Evolutionary conservation across 2,329 filamentous ascomycete genomes (phyloP).

Genomic region (Paracoccidioides brasiliensis): DNA sequence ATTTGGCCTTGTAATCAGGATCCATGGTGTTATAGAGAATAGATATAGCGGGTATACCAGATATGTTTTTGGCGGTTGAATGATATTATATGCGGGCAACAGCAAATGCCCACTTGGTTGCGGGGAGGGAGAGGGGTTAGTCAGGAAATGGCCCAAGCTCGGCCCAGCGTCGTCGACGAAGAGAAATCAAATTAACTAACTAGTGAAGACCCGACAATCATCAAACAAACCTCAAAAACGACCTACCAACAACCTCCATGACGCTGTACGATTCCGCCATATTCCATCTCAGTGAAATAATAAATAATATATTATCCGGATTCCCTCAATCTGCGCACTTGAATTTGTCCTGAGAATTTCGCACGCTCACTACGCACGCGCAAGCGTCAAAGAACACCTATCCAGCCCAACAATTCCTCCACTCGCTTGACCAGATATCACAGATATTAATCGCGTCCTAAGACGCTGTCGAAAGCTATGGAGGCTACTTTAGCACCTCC

Average conservation of each 20-base stretch:
- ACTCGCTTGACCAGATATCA: neutral
- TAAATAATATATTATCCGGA: too few species aligned
- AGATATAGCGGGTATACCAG: neutral
- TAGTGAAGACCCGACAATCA: neutral
- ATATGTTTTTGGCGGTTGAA: neutral
- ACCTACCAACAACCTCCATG: neutral
- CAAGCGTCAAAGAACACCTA: neutral
- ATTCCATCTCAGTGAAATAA: too few species aligned
- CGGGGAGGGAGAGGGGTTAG: neutral
- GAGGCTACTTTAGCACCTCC: constrained; percentile 13
- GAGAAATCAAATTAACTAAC: neutral
- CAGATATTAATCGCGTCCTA: neutral
- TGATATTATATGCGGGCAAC: too few species aligned
- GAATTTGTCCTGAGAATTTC: too few species aligned
- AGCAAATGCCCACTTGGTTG: neutral
- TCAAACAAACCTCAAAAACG: too few species aligned
- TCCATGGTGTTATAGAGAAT: constrained; percentile 22
- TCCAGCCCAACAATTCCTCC: neutral
- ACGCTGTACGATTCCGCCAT: too few species aligned
- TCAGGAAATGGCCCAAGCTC: constrained; percentile 5
- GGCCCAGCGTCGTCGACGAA: neutral
- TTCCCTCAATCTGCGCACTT: too few species aligned
- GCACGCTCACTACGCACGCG: neutral
- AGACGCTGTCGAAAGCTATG: constrained; percentile 14
- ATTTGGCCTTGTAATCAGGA: constrained; percentile 45